Base-by-base conservation (phyloP, 1,139 yeast genomes). In the Torulaspora globosa region DNA sequence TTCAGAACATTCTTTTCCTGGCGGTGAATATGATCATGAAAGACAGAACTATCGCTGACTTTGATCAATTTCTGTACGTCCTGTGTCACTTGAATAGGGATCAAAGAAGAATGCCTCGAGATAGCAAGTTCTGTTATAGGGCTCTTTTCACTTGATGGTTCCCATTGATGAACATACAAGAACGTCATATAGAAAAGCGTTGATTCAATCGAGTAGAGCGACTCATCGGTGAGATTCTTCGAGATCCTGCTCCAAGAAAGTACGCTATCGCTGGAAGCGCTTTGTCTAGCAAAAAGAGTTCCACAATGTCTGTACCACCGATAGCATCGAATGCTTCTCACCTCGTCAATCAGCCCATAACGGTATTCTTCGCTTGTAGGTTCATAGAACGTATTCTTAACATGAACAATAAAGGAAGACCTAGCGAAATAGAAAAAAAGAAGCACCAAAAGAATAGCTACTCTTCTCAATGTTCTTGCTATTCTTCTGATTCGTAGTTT, bases 321-420 rank as follows among this genome's bases (percentile, higher is more conserved):
- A 36, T 49, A 55, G 31, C 58, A 55, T 11, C 46, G 41, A 11
- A 52, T 39, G 31, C 41, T 19, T 38, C 46, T 44, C 27, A 53
- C 49, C 30, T 53, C 58, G 29, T 48, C 52, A 21, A 55, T 48
- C 4, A 41, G 36, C 15, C 55, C 55, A 8, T 52, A 54, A 2
- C 24, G 29, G 37, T 51, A 52, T 35, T 47, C 55, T 18, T 39
- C 11, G 4, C 27, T 27, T 26, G 34, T 19, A 6, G 41, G 24
- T 10, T 26, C 35, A 15, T 30, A 16, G 15, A 44, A n/a, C 3
- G 41, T 44, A 27, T 44, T 44, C 12, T 21, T 27, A n/a, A 36
- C 18, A n/a, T 43, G 50, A 16, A 44, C 24, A 18, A 37, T 28
- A 3, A 43, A 8, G 6, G 39, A 35, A 21, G 34, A 12, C 39